Conservation (phyloP, 2,329 filamentous ascomycete species). For the Fusarium sarcochroum region DNA sequence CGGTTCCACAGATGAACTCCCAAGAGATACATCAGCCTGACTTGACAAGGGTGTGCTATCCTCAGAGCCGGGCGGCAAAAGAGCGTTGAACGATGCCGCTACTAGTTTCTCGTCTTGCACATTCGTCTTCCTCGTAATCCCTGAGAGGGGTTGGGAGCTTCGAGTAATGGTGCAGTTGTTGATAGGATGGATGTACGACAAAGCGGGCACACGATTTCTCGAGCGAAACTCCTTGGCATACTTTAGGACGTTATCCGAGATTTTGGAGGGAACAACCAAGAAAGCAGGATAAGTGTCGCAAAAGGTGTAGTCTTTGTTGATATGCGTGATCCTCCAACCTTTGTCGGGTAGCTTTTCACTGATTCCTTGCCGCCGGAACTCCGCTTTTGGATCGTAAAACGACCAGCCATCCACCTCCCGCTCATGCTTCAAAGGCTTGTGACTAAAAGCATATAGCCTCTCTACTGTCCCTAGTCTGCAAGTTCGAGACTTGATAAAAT, state of each 20-base stretch:
- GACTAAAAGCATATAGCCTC: conserved; percentile 91
- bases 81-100: conserved; percentile 83
- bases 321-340: conserved; percentile 90
- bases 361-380: conserved; percentile 90
- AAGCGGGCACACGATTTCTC: conserved; percentile 85
- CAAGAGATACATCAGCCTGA: conserved; percentile 63
- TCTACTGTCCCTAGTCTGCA: conserved; percentile 88
- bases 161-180: conserved; percentile 98
- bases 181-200: conserved; percentile 95
- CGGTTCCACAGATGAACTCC: conserved; percentile 55
- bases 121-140: conserved; percentile 88
- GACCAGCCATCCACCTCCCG: conserved; percentile 83
- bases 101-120: conserved; percentile 96
- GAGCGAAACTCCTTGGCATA: conserved; percentile 93
- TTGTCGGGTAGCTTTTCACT: conserved; percentile 82
- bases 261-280: conserved; percentile 85
- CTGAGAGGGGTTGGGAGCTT: conserved; percentile 92
- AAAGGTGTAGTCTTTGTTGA: conserved; percentile 92
- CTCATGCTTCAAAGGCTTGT: conserved; percentile 81
- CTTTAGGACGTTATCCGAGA: conserved; percentile 97
- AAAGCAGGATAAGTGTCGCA: conserved; percentile 92
- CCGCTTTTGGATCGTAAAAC: conserved; percentile 86
- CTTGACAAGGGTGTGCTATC: conserved; percentile 58
- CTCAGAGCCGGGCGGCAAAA: conserved; percentile 53
- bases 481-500: conserved; percentile 84